Evolutionary conservation across 176 grass and related monocot genomes (phyloP), one percentile per base, ranked within the genome.

Genomic region (Triticum dicoccoides): DNA sequence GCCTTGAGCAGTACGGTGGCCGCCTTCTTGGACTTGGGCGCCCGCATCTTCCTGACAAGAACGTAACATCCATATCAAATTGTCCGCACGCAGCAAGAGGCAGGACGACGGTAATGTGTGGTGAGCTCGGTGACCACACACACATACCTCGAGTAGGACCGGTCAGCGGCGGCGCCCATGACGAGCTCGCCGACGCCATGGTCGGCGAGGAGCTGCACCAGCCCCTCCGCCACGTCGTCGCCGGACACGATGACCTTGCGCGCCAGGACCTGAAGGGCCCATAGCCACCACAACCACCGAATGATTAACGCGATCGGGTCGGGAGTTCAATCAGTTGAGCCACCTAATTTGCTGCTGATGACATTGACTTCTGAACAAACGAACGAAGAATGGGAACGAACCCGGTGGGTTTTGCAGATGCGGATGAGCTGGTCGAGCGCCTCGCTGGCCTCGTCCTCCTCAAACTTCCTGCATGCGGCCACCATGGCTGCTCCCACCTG

Each of bases 131-230:
- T 3, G 10, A 42, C 41, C 41, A 42, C 52, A 56, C 7, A 21
- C 54, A 98, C 95, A 42, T 42, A 44, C 41, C 83, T 93, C 10
- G 80, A 80, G 85, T 95, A 98, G 12, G 79, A 80, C n/a, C 83
- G 41, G 69, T 95, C 89, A 32, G 87, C 69, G 44, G 95, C 93
- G 44, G 95, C 95, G 29, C 95, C 93, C 91, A 98, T 93, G 91
- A 98, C 89, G 44, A 98, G 91, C 30, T 92, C 87, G 18, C 85
- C 82, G 76, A 98, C 72, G 4, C 83, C 82, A 90, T 90, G 78
- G 73, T 85, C 68, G 66, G 41, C 87, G 51, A 97, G 89, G 2
- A 97, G 61, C 75, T 91, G 74, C 3, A 95, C 44, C 66, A 97
- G 89, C 1, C 90, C 87, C 1, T 37, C 65, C 2, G 82, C 82